A percentile compares a stretch with the other conserved stretches of the same genome.
Evolutionary conservation across 2,329 filamentous ascomycete genomes (phyloP).

Genomic region (Alternaria sp.): DNA sequence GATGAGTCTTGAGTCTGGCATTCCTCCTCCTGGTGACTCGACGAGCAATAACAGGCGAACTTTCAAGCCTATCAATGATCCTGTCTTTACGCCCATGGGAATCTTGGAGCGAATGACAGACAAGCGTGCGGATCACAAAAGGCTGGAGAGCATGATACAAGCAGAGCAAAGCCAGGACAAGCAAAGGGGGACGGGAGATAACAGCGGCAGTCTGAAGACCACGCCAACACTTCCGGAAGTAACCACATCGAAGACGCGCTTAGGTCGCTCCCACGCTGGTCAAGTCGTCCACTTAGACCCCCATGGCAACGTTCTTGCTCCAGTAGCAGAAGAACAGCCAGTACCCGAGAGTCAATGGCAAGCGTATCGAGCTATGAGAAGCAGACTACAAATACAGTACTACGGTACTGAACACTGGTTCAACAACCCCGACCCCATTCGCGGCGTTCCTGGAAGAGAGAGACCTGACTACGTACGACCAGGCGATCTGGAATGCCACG

Average conservation of each 20-base stretch:
- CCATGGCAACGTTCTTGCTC: neutral
- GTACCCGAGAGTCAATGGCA: neutral
- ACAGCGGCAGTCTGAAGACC: neutral
- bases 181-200: neutral
- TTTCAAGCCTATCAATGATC: neutral
- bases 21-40: neutral
- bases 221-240: neutral
- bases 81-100: neutral
- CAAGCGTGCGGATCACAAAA: neutral
- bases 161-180: neutral
- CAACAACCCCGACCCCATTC: neutral
- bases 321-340: neutral
- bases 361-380: conserved; percentile 1
- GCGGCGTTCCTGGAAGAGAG: conserved; percentile 5
- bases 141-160: neutral
- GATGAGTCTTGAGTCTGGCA: neutral
- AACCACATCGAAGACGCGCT: neutral
- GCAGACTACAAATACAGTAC: neutral
- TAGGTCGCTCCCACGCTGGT: neutral
- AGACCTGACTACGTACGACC: neutral
- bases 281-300: neutral
- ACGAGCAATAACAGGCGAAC: neutral
- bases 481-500: neutral
- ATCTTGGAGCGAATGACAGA: neutral
- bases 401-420: conserved; percentile 1